Percentiles rank a stretch among this genome's conserved stretches.
phyloP scores from a whole-genome alignment of 1,139 yeast genomes.

The Geotrichum candidum region DNA sequence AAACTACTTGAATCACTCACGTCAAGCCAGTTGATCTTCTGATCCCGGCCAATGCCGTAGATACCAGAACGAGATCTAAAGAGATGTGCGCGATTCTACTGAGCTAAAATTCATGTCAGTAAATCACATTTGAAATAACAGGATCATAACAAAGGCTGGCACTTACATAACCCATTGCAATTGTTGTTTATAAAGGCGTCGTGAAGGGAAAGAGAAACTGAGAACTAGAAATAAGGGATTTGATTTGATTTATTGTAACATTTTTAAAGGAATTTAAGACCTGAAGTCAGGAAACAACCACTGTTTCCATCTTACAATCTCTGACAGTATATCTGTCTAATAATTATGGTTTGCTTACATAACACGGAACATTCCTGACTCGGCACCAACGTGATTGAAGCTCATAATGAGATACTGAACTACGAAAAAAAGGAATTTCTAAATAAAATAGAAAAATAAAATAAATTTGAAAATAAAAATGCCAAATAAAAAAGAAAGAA shows the following conservation, averaged over 20 bases:
- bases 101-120: constrained; percentile 21
- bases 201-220: not conserved
- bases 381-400: not conserved
- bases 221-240: not conserved
- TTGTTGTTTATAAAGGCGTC: not conserved
- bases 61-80: constrained; percentile 66
- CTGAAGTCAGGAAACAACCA: not conserved
- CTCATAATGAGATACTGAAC: no score
- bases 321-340: not conserved
- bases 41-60: constrained; percentile 84
- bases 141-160: not conserved
- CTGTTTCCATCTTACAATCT: not conserved
- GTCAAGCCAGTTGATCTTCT: constrained; percentile 81
- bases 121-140: not conserved
- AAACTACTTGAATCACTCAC: constrained; percentile 27
- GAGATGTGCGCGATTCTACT: constrained; percentile 50
- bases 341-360: not conserved
- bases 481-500: no score
- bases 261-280: not conserved
- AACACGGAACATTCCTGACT: not conserved
- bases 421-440: no score
- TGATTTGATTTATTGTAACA: no score
- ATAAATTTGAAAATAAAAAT: not conserved
- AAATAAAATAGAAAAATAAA: no score
- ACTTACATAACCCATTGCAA: constrained; percentile 11